Base-by-base conservation (phyloP, 2,329 filamentous ascomycete species). In the Botrytis cinerea region DNA sequence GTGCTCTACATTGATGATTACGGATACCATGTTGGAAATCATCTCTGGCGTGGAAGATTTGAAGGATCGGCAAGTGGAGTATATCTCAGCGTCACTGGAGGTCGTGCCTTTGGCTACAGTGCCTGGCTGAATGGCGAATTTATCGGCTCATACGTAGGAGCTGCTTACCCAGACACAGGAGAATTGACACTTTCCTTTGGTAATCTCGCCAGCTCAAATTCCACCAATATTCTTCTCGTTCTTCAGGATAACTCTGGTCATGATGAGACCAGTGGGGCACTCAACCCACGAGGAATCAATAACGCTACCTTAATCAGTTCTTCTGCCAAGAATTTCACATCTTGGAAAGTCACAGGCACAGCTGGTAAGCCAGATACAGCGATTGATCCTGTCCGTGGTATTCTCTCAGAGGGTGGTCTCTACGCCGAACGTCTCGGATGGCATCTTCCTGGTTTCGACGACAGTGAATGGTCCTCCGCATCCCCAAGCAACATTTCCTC, bases 191-290 rank as follows among this genome's bases (percentile, higher is more conserved):
- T 62, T 22, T 75, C 68, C 16, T 73, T 73, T 40, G 78, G 81
- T 60, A 86, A 87, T 61, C 83, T 82, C 3, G 76, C 87, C 0
- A 80, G 81, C 40, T 46, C 51, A 32, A 72, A 72, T 10, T 57
- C 61, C 45, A 76, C 80, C 0, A 87, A 88, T 72, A 79, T 86
- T 2, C 81, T 89, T 4, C 83, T 89, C 20, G 80, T 89, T 7
- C 81, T 89, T 28, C 86, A 89, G 79, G 87, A 90, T 76, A 85
- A 90, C 80, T 87, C 86, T 14, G 88, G 89, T 14, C 87, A 90
- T 77, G 88, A 89, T 63, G 83, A 87, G 35, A 85, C 84, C 0
- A 82, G 83, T 0, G 83, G 81, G 0, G 86, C 86, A 9, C 81
- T 85, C 14, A 83, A 85, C 22, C 83, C 85, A 12, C 81, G 86